These are phyloP conservation scores for Tanacetum coccineum DNA, from an alignment of 129 eudicot species.

Conservation along the genomic window DNA sequence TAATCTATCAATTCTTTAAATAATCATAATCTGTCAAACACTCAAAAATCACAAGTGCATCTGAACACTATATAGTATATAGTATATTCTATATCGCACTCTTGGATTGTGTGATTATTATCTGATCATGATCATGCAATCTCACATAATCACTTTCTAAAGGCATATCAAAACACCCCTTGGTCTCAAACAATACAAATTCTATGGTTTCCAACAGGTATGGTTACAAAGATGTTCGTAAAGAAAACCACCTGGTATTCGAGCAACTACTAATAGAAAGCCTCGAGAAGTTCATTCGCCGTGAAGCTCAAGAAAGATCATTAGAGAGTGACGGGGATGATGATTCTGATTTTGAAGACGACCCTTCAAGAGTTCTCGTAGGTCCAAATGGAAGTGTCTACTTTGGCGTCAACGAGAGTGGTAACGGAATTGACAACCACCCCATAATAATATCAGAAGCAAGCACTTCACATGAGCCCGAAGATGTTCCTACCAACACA, in stretches of 20 bases:
- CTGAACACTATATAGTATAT: too few species aligned
- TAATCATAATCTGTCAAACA: too few species aligned
- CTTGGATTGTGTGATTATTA: too few species aligned
- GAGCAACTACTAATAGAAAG: slow-evolving; percentile 85
- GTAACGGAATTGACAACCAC: slow-evolving; percentile 27
- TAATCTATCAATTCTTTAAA: too few species aligned
- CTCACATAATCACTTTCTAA: too few species aligned
- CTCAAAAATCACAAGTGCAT: too few species aligned
- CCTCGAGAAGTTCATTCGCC: slow-evolving; percentile 89
- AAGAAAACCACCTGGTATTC: slow-evolving; percentile 81
- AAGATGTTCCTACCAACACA: slow-evolving; percentile 15
- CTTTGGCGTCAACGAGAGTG: slow-evolving; percentile 55
- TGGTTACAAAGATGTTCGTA: slow-evolving; percentile 91
- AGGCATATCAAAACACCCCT: background rate
- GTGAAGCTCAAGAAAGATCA: slow-evolving; percentile 91
- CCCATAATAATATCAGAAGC: slow-evolving; percentile 36
- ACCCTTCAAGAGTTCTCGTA: slow-evolving; percentile 43
- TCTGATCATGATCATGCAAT: too few species aligned
- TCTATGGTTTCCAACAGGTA: slow-evolving; percentile 46
- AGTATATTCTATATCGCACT: too few species aligned
- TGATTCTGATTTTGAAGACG: slow-evolving; percentile 45
- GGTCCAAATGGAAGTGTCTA: slow-evolving; percentile 77
- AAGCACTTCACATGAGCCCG: slow-evolving; percentile 40
- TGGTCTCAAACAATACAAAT: background rate
- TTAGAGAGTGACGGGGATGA: slow-evolving; percentile 78